These are phyloP conservation scores for Penicillium odoratum DNA, from an alignment of 495 filamentous ascomycete species.

Conservation along the genomic window DNA sequence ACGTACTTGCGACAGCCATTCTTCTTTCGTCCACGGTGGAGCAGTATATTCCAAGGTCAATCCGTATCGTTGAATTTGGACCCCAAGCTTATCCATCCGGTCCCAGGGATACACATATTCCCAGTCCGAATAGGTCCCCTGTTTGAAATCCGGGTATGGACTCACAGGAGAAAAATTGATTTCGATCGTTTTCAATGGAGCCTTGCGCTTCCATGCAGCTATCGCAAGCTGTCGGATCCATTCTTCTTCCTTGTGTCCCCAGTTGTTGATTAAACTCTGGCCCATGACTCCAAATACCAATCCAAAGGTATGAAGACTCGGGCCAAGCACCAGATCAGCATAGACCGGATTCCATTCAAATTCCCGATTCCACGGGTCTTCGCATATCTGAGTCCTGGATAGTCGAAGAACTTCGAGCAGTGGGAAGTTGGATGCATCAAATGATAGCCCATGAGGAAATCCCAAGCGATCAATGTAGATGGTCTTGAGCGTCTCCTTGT, in stretches of 20 bases:
- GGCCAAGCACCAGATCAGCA: slow-evolving; percentile 6
- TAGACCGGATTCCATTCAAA: slow-evolving; percentile 9
- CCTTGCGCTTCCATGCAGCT: slow-evolving; percentile 1
- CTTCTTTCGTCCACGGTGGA: slow-evolving; percentile 12
- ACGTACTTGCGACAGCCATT: slow-evolving; percentile 6
- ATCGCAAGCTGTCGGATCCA: slow-evolving; percentile 8
- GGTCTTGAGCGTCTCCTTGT: slow-evolving; percentile 10
- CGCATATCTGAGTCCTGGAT: slow-evolving; percentile 11
- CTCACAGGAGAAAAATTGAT: slow-evolving; percentile 7
- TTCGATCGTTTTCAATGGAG: slow-evolving; percentile 2
- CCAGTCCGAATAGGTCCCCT: slow-evolving; percentile 8
- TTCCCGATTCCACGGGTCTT: slow-evolving; percentile 1
- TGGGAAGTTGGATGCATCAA: slow-evolving; percentile 8
- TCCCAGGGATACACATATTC: slow-evolving; percentile 16
- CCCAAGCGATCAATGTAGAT: slow-evolving; percentile 11
- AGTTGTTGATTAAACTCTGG: slow-evolving; percentile 15
- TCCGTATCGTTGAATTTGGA: slow-evolving; percentile 3
- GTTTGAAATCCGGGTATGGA: slow-evolving; percentile 7
- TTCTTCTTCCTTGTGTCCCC: slow-evolving; percentile 9
- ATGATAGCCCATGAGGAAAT: slow-evolving; percentile 4
- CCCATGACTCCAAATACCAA: slow-evolving; percentile 12
- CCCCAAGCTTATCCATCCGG: slow-evolving; percentile 5
- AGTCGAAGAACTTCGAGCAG: slow-evolving; percentile 6
- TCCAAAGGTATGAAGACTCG: slow-evolving; percentile 7
- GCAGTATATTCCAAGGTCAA: slow-evolving; percentile 3